Evolutionary conservation across 148 eudicot species (phyloP), one percentile per base, ranked within the genome.

Genomic region (Fagopyrum homotropicum): DNA sequence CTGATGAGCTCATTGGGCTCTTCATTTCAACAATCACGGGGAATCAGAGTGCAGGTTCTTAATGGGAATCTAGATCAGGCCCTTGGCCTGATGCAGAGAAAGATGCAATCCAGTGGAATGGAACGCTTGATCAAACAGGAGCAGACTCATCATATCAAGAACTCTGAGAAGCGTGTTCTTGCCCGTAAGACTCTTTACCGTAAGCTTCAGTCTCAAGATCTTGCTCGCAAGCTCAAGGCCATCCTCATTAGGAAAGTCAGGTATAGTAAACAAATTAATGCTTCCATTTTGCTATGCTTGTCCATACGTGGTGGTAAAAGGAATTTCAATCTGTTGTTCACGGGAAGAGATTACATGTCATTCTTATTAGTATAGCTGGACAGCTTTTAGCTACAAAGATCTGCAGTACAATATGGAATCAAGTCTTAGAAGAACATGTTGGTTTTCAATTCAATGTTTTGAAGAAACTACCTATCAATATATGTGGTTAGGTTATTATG

Each of bases 161-260:
- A 93, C 73, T 88, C 91, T 3, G 98, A 93, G 87, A 93, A 93
- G 83, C 85, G 93, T 1, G 88, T 89, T 0, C 64, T 93, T 72
- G 97, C 98, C 1, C 85, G 88, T 14, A 91, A 93, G 80, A 59
- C 70, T 16, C 82, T 93, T 3, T 76, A 88, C 72, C 89, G 82
- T 45, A 89, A 60, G 82, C 69, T 90, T 35, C 83, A 82, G 57
- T 80, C 91, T 0, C 86, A 90, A 56, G 96, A 90, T 9, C 86
- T 91, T 9, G 90, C 96, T 56, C 84, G 87, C 9, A 93, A 91
- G 81, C 93, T 91, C 77, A 85, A 93, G 68, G 15, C 86, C 19
- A 88, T 93, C 45, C 97, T 93, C 72, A 68, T 82, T 69, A 80
- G 82, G 78, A 93, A 93, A 93, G 93, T 93, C 91, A 89, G 96